These are phyloP conservation scores for Fomitiporia mediterranea DNA, from an alignment of 1,284 basidiomycete genomes.

Conservation along the genomic window DNA sequence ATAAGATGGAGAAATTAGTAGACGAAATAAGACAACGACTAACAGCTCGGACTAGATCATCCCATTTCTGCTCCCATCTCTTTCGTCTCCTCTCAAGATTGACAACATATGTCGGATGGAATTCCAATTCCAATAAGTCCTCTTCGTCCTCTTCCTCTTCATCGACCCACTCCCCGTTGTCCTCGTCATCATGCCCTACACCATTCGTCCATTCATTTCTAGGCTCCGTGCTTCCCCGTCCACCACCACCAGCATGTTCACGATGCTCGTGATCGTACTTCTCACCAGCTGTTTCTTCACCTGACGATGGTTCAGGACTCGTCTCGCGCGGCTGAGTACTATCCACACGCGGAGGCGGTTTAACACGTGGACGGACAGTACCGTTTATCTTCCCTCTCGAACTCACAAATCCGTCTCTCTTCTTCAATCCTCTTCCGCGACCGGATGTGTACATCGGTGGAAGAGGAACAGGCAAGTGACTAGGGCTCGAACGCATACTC, in stretches of 20 bases:
- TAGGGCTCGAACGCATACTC: constrained; percentile 70
- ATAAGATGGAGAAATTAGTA: neutral
- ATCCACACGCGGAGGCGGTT: constrained; percentile 65
- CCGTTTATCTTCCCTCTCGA: constrained; percentile 32
- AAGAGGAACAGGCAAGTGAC: constrained; percentile 61
- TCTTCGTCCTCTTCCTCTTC: constrained; percentile 69
- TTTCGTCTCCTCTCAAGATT: constrained; percentile 61
- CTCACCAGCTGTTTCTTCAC: constrained; percentile 55
- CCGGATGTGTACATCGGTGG: constrained; percentile 38
- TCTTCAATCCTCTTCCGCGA: constrained; percentile 34
- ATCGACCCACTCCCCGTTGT: constrained; percentile 65
- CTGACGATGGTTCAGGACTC: constrained; percentile 59
- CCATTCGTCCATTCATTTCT: constrained; percentile 38
- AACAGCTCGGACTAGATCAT: constrained; percentile 64
- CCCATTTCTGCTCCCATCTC: constrained; percentile 71
- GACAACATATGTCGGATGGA: constrained; percentile 63
- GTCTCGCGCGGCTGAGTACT: constrained; percentile 78
- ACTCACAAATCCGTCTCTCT: constrained; percentile 34
- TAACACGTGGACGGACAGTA: constrained; percentile 3
- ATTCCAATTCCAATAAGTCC: constrained; percentile 69
- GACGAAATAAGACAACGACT: constrained; percentile 24
- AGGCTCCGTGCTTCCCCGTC: constrained; percentile 41
- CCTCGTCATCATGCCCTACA: constrained; percentile 31
- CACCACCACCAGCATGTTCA: constrained; percentile 17
- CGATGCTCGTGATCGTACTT: constrained; percentile 24